A percentile compares a stretch with the other conserved stretches of the same genome.
These are phyloP conservation scores for Thielaviopsis punctulata DNA, from an alignment of 2,329 filamentous ascomycete species.

Conservation along the genomic window DNA sequence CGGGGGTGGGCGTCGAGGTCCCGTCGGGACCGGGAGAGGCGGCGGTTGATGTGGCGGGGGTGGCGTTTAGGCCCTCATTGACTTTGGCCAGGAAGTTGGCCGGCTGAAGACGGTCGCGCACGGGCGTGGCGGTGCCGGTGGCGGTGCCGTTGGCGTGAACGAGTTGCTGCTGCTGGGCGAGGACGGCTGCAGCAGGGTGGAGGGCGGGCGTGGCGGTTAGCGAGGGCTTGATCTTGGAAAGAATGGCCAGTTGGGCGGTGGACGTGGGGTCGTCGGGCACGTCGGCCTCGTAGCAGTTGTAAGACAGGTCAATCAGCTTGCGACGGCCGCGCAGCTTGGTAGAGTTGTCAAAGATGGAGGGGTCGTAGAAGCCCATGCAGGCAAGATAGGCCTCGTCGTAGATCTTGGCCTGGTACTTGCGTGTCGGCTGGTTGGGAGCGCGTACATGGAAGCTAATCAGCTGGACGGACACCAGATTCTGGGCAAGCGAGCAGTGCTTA, in stretches of 20 bases:
- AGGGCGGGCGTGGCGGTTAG: slow-evolving; percentile 30
- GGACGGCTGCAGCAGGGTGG: slow-evolving; percentile 22
- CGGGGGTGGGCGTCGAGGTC: slow-evolving; percentile 45
- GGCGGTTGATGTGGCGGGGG: slow-evolving; percentile 70
- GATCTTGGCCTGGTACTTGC: slow-evolving; percentile 89
- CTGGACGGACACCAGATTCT: slow-evolving; percentile 77
- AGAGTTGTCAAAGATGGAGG: slow-evolving; percentile 67
- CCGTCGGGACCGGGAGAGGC: slow-evolving; percentile 77
- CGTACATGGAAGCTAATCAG: slow-evolving; percentile 81
- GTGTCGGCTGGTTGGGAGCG: slow-evolving; percentile 71
- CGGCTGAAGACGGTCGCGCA: slow-evolving; percentile 46
- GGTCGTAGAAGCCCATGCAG: slow-evolving; percentile 86
- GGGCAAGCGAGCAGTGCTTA: slow-evolving; percentile 80
- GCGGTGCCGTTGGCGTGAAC: background rate
- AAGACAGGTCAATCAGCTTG: slow-evolving; percentile 70
- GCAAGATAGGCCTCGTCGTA: slow-evolving; percentile 95
- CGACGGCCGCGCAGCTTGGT: slow-evolving; percentile 64
- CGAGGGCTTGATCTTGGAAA: slow-evolving; percentile 43
- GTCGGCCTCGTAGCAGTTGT: slow-evolving; percentile 83
- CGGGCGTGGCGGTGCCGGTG: slow-evolving; percentile 37
- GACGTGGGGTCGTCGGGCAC: slow-evolving; percentile 77
- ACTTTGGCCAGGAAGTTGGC: slow-evolving; percentile 51
- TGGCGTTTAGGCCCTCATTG: slow-evolving; percentile 54
- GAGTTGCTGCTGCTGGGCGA: slow-evolving; percentile 14
- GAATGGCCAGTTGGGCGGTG: slow-evolving; percentile 56